Evolutionary conservation across 2,329 filamentous ascomycete species (phyloP).

Genomic region (Grosmannia clavigera): DNA sequence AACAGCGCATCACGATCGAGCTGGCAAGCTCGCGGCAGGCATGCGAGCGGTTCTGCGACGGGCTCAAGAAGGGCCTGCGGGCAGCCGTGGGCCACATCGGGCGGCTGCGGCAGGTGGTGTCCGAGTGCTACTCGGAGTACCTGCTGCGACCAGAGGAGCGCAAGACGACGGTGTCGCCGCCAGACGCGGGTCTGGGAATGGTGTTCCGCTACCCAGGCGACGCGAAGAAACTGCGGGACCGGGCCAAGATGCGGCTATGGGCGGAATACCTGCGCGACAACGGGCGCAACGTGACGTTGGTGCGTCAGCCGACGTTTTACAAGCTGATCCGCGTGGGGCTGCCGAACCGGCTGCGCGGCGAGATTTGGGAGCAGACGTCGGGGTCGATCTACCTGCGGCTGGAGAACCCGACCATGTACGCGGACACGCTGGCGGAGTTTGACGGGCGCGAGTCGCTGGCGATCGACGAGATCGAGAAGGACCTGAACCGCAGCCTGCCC

Average conservation of each 20-base stretch:
- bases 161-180: conserved; percentile 51
- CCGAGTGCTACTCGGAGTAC: conserved; percentile 87
- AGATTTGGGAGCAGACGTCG: conserved; percentile 91
- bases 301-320: conserved; percentile 94
- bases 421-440: conserved; percentile 73
- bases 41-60: conserved; percentile 94
- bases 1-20: conserved; percentile 85
- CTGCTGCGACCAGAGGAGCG: conserved; percentile 51
- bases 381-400: conserved; percentile 82
- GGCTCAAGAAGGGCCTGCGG: conserved; percentile 77
- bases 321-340: conserved; percentile 92
- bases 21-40: conserved; percentile 77
- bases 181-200: conserved; percentile 90
- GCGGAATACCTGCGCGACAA: conserved; percentile 94
- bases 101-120: conserved; percentile 66
- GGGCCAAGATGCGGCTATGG: conserved; percentile 96
- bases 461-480: conserved; percentile 98
- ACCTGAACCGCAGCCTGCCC: conserved; percentile 87
- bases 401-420: conserved; percentile 71
- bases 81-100: conserved; percentile 80
- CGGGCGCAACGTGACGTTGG: conserved; percentile 79
- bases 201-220: conserved; percentile 91
- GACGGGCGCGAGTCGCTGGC: conserved; percentile 81
- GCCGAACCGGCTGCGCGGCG: conserved; percentile 82
- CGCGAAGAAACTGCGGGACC: conserved; percentile 80